Conservation (phyloP, 116 monocot genomes). For the Dioscorea cayenensis region DNA sequence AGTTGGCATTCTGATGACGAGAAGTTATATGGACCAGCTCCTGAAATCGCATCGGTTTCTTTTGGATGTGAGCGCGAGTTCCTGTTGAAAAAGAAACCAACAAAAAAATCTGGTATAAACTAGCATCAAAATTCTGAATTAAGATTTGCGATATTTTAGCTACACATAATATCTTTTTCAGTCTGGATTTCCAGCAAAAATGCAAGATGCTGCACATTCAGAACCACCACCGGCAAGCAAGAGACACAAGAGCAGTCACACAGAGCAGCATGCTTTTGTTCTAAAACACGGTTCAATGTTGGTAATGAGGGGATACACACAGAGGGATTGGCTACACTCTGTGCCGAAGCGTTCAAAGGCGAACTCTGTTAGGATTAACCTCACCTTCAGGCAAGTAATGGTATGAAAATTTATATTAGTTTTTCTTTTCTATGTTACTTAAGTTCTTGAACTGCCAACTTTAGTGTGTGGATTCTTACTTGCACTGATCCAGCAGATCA, state of each 20-base stretch:
- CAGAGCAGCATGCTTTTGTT: conserved; percentile 55
- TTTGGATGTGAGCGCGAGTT: conserved; percentile 97
- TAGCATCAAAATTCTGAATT: too few species aligned
- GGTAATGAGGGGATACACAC: conserved; percentile 80
- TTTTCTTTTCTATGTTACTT: not conserved
- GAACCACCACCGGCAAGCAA: conserved; percentile 27
- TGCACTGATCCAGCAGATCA: too few species aligned
- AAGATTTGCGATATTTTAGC: too few species aligned
- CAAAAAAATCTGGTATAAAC: not conserved
- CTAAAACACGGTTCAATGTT: conserved; percentile 89
- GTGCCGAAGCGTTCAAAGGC: conserved; percentile 84
- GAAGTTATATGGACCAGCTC: conserved; percentile 78
- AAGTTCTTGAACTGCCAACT: too few species aligned
- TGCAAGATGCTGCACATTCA: conserved; percentile 10
- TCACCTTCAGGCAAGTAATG: conserved; percentile 76
- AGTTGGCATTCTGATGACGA: conserved; percentile 98
- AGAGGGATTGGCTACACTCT: conserved; percentile 87
- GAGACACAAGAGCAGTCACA: conserved; percentile 19
- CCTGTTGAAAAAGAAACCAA: conserved; percentile 50
- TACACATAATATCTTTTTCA: not conserved
- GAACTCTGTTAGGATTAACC: conserved; percentile 62
- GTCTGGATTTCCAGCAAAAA: not conserved
- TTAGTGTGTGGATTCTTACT: too few species aligned
- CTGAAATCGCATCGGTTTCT: conserved; percentile 90
- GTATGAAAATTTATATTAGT: not conserved